Conservation (phyloP, 2,329 filamentous ascomycete genomes). For the Verticillium nubilum region DNA sequence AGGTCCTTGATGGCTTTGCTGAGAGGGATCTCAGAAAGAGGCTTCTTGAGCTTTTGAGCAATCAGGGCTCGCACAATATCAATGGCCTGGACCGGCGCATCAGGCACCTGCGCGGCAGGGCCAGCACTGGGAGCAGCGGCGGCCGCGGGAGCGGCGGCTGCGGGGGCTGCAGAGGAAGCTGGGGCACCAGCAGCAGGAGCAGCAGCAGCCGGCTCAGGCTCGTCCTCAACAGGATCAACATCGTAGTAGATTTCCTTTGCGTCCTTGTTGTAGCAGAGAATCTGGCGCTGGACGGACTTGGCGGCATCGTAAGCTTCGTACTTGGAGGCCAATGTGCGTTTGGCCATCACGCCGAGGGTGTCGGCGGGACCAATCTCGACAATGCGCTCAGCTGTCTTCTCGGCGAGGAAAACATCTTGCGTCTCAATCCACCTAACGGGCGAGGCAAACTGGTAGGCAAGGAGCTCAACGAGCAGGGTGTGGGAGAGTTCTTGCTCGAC, state of each 20-base stretch:
- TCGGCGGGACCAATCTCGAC: slow-evolving; percentile 97
- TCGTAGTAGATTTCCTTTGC: slow-evolving; percentile 99
- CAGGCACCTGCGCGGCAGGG: slow-evolving; percentile 79
- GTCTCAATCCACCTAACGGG: slow-evolving; percentile 99
- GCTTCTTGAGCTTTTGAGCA: slow-evolving; percentile 97
- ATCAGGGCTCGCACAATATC: slow-evolving; percentile 87
- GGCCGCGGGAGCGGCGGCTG: slow-evolving; percentile 49
- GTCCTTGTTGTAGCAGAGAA: slow-evolving; percentile 99
- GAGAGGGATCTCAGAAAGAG: slow-evolving; percentile 78
- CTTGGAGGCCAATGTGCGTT: slow-evolving; percentile 89
- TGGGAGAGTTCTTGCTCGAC: slow-evolving; percentile 98
- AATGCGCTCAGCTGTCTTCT: slow-evolving; percentile 93
- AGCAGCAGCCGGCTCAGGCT: slow-evolving; percentile 58
- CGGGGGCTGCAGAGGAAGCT: slow-evolving; percentile 34
- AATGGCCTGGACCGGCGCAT: slow-evolving; percentile 80
- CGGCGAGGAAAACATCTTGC: slow-evolving; percentile 97
- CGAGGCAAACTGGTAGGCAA: slow-evolving; percentile 98
- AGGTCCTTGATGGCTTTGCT: slow-evolving; percentile 98
- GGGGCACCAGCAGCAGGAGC: slow-evolving; percentile 31
- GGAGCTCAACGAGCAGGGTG: slow-evolving; percentile 94
- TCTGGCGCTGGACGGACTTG: slow-evolving; percentile 92
- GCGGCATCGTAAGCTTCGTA: slow-evolving; percentile 98
- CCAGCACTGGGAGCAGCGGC: slow-evolving; percentile 67
- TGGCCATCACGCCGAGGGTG: slow-evolving; percentile 95
- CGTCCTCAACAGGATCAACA: slow-evolving; percentile 90